Conservation (phyloP, 352 stramenopile genomes). For the Hyaloperonospora arabidopsidis region DNA sequence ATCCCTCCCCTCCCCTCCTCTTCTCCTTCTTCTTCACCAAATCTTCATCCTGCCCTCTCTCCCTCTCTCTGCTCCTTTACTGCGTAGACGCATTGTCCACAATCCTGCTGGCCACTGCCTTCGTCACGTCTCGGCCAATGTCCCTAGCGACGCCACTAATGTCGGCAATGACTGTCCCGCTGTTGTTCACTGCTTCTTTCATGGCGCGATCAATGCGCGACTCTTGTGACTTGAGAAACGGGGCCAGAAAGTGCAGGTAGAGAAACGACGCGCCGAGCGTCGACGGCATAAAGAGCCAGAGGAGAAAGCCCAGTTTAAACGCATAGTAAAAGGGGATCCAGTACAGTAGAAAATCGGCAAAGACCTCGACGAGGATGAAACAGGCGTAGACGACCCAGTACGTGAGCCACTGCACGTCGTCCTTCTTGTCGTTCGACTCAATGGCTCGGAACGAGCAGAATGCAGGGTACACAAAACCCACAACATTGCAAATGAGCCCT, state of each 20-base stretch:
- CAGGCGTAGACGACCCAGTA: constrained; percentile 98
- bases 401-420: constrained; percentile 89
- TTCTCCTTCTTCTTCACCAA: neutral
- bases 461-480: constrained; percentile 77
- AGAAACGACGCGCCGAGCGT: constrained; percentile 92
- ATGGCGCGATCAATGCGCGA: constrained; percentile 78
- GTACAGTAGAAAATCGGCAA: constrained; percentile 93
- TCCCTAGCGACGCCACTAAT: constrained; percentile 71
- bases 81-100: constrained; percentile 39
- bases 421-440: constrained; percentile 66
- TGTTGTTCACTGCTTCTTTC: constrained; percentile 73
- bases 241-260: constrained; percentile 90
- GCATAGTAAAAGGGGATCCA: constrained; percentile 98
- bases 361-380: constrained; percentile 95
- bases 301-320: constrained; percentile 96
- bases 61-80: constrained; percentile 13
- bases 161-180: constrained; percentile 69
- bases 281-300: constrained; percentile 96
- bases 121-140: constrained; percentile 63
- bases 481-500: constrained; percentile 76
- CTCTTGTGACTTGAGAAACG: constrained; percentile 80
- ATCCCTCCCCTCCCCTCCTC: neutral
- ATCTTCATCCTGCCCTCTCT: constrained; percentile 1
- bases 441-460: constrained; percentile 84
- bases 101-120: constrained; percentile 69